phyloP scores from a whole-genome alignment of 2,329 filamentous ascomycete genomes.

The Mollisiaceae sp. region DNA sequence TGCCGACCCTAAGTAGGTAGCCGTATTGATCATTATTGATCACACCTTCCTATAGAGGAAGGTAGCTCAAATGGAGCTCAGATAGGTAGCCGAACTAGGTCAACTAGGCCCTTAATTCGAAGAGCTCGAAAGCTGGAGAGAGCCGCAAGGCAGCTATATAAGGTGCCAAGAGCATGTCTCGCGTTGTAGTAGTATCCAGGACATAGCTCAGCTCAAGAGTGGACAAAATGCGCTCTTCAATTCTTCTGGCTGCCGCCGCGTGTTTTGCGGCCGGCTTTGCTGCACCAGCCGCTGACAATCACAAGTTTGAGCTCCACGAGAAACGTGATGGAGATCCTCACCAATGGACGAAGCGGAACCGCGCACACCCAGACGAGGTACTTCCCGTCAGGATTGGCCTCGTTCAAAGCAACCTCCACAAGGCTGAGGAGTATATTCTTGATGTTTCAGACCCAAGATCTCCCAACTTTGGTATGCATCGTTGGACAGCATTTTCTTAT shows the following conservation, averaged over 20 bases:
- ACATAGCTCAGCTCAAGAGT: not conserved
- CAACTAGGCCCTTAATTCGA: not conserved
- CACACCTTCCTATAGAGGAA: conserved; percentile 8
- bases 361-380: conserved; percentile 1
- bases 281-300: conserved; percentile 11
- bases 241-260: not conserved
- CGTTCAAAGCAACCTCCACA: conserved; percentile 51
- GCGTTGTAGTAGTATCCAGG: not conserved
- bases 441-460: conserved; percentile 46
- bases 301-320: conserved; percentile 14
- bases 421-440: conserved; percentile 49
- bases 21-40: not conserved
- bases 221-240: conserved; percentile 13
- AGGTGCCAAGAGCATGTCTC: not conserved
- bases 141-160: not conserved
- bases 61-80: not conserved
- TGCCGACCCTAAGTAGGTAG: too few relatives aligned
- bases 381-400: conserved; percentile 45
- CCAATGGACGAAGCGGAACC: conserved; percentile 14
- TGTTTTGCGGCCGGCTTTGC: not conserved
- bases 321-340: conserved; percentile 10
- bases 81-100: not conserved
- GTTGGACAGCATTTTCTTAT: not conserved
- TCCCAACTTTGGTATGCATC: conserved; percentile 40
- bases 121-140: not conserved